Conservation (phyloP, 2,329 filamentous ascomycete species). For the Balansia obtecta region DNA sequence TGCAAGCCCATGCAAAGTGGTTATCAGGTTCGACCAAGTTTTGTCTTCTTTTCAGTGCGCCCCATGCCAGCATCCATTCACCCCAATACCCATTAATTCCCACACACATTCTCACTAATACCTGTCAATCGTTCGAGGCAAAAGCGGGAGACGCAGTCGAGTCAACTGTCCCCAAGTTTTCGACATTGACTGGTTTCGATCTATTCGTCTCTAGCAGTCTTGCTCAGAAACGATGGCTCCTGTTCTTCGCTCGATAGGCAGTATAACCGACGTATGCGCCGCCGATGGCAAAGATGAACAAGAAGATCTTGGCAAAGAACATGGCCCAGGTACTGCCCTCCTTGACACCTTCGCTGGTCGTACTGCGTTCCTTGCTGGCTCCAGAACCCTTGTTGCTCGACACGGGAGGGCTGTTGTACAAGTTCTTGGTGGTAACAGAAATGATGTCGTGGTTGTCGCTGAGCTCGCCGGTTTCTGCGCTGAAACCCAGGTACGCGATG, state of each 20-base stretch:
- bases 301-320: slow-evolving; percentile 67
- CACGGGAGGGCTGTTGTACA: slow-evolving; percentile 52
- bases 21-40: neutral
- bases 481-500: slow-evolving; percentile 64
- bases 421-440: slow-evolving; percentile 71
- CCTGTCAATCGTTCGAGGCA: neutral
- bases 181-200: neutral
- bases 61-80: slow-evolving; percentile 1
- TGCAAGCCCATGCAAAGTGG: slow-evolving; percentile 6
- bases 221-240: slow-evolving; percentile 43
- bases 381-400: slow-evolving; percentile 22
- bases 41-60: neutral
- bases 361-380: slow-evolving; percentile 23
- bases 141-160: too few relatives aligned
- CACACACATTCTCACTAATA: neutral
- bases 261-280: slow-evolving; percentile 82
- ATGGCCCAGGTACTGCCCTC: slow-evolving; percentile 43
- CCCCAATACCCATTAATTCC: neutral
- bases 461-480: slow-evolving; percentile 87
- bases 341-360: slow-evolving; percentile 23
- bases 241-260: slow-evolving; percentile 58
- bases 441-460: slow-evolving; percentile 98
- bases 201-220: neutral
- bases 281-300: slow-evolving; percentile 57
- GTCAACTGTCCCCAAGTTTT: neutral